Percentiles rank a stretch among this genome's conserved stretches.
Conservation (phyloP, 2,329 filamentous ascomycete species). For the Tolypocladium amazonense region DNA sequence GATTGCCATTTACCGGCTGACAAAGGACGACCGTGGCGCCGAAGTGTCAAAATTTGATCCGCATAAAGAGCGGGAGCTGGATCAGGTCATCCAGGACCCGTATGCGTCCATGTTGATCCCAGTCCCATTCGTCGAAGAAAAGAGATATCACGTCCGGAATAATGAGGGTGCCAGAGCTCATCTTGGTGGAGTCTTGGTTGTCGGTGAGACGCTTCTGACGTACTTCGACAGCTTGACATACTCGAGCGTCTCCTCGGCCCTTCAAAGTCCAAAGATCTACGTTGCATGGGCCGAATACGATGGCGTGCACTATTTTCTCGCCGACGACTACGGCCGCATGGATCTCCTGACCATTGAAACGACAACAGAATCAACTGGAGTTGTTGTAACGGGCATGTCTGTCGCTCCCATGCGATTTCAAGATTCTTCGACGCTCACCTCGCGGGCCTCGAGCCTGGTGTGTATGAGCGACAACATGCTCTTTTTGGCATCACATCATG, state of each 20-base stretch:
- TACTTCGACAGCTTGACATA: slow-evolving; percentile 76
- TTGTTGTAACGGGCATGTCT: slow-evolving; percentile 62
- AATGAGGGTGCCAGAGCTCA: slow-evolving; percentile 42
- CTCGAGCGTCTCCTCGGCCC: slow-evolving; percentile 49
- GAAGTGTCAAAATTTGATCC: slow-evolving; percentile 44
- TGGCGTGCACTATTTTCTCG: slow-evolving; percentile 71
- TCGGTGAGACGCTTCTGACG: slow-evolving; percentile 71
- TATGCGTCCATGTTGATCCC: slow-evolving; percentile 53
- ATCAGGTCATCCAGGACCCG: slow-evolving; percentile 41
- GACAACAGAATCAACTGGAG: slow-evolving; percentile 50
- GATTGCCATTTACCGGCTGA: slow-evolving; percentile 48
- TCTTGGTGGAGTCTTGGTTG: slow-evolving; percentile 59
- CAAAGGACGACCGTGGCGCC: slow-evolving; percentile 45
- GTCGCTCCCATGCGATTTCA: slow-evolving; percentile 36
- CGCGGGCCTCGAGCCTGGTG: slow-evolving; percentile 66
- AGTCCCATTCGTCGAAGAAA: slow-evolving; percentile 45
- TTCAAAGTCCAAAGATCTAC: slow-evolving; percentile 73
- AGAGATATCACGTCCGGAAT: slow-evolving; percentile 50
- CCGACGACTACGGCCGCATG: slow-evolving; percentile 80
- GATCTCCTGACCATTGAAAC: slow-evolving; percentile 75
- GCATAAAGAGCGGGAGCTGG: slow-evolving; percentile 42
- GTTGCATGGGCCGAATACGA: slow-evolving; percentile 87
- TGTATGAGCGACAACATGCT: slow-evolving; percentile 65
- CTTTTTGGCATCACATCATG: slow-evolving; percentile 86
- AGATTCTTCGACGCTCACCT: slow-evolving; percentile 35